Percentiles rank a stretch among this genome's conserved stretches.
These are phyloP conservation scores for Pharus latifolius DNA, from an alignment of 176 grass and related monocot genomes.

Conservation along the genomic window DNA sequence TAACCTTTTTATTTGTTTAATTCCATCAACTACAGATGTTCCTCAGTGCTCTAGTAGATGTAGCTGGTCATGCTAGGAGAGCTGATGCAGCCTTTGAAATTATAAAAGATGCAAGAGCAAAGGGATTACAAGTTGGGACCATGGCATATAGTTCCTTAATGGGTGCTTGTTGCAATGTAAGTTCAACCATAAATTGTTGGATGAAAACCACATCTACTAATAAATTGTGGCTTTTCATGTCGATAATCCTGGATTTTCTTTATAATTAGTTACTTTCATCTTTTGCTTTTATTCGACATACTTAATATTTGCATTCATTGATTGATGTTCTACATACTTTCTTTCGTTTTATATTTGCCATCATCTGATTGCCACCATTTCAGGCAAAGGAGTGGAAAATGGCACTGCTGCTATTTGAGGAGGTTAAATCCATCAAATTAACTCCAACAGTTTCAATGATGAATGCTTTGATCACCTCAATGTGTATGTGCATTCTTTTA, in stretches of 20 bases:
- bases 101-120: conserved; percentile 72
- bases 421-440: conserved; percentile 72
- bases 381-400: conserved; percentile 88
- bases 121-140: conserved; percentile 64
- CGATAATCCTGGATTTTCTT: conserved; percentile 6
- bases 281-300: not conserved
- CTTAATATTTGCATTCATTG: not conserved
- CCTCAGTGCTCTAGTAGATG: conserved; percentile 92
- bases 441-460: conserved; percentile 73
- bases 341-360: not conserved
- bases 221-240: not conserved
- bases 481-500: conserved; percentile 49
- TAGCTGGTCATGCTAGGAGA: conserved; percentile 82
- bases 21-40: conserved; percentile 67
- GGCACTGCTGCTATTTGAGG: conserved; percentile 72
- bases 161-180: conserved; percentile 99
- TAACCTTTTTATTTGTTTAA: conserved; percentile 24
- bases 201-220: not conserved
- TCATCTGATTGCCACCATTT: conserved; percentile 16
- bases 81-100: conserved; percentile 85
- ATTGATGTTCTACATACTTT: conserved; percentile 7
- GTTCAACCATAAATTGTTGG: conserved; percentile 7
- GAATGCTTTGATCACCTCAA: conserved; percentile 87
- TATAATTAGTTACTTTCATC: not conserved
- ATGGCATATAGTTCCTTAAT: conserved; percentile 89